phyloP scores from a whole-genome alignment of 2,329 filamentous ascomycete genomes.

The Botrytis fragariae region DNA sequence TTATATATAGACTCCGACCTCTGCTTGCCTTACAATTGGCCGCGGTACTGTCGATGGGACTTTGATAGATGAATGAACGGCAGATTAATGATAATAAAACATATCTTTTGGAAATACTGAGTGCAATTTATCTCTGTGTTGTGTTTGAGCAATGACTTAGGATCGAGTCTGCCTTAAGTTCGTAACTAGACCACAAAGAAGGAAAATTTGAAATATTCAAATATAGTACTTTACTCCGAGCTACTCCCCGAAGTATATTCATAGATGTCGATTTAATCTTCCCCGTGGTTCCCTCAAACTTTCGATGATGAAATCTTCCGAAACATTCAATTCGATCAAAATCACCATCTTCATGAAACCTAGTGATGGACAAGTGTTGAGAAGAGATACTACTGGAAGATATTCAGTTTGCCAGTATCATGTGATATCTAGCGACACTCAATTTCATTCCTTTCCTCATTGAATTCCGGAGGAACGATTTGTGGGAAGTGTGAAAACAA shows the following conservation, averaged over 20 bases:
- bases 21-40: no score
- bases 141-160: not conserved
- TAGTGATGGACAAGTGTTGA: not conserved
- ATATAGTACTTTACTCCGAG: not conserved
- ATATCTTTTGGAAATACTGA: not conserved
- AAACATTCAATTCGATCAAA: not conserved
- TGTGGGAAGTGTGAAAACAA: not conserved
- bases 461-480: not conserved
- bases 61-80: not conserved
- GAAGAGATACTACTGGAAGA: not conserved
- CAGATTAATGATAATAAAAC: not conserved
- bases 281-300: no score
- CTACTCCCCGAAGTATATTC: rapidly evolving
- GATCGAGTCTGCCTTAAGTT: no score
- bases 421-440: no score
- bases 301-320: not conserved
- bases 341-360: not conserved
- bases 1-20: not conserved
- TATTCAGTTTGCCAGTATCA: no score
- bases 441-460: not conserved
- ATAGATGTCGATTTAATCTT: not conserved
- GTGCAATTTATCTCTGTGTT: not conserved
- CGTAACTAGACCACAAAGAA: not conserved
- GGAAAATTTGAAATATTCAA: not conserved
- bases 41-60: not conserved